A percentile compares a stretch with the other conserved stretches of the same genome.
phyloP scores from a whole-genome alignment of 495 filamentous ascomycete species.

The Parathielavia hyrcaniae region DNA sequence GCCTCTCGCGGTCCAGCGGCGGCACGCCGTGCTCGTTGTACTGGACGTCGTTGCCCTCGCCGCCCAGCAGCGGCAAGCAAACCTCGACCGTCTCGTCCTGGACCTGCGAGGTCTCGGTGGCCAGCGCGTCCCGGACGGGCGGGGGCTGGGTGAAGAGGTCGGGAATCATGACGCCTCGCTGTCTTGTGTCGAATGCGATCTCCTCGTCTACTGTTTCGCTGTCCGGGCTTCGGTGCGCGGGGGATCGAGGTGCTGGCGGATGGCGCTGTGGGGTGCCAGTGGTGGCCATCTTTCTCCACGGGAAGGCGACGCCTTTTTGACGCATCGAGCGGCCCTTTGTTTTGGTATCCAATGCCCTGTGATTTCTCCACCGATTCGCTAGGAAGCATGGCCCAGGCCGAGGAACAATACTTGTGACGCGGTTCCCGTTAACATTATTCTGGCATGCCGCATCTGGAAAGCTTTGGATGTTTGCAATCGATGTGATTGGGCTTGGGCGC shows the following conservation, averaged over 20 bases:
- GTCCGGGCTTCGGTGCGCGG: not conserved
- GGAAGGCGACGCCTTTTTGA: constrained; percentile 20
- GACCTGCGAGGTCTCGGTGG: constrained; percentile 59
- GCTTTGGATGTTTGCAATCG: constrained; percentile 9
- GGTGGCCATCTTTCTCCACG: constrained; percentile 12
- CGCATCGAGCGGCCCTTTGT: constrained; percentile 22
- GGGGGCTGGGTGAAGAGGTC: constrained; percentile 59
- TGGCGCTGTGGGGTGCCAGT: not conserved
- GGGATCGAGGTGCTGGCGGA: not conserved
- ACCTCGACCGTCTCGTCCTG: constrained; percentile 62
- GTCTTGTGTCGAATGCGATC: constrained; percentile 5
- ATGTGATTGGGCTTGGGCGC: constrained; percentile 11
- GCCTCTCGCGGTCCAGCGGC: constrained; percentile 58
- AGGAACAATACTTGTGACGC: constrained; percentile 11
- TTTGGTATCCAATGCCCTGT: constrained; percentile 13
- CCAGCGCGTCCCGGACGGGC: constrained; percentile 58
- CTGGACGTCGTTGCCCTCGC: constrained; percentile 34
- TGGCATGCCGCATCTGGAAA: constrained; percentile 6
- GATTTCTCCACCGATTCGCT: not conserved
- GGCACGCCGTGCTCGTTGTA: constrained; percentile 70
- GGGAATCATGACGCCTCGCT: constrained; percentile 44
- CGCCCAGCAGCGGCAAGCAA: constrained; percentile 64
- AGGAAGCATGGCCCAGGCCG: not conserved
- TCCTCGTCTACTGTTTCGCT: constrained; percentile 26
- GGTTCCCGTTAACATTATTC: constrained; percentile 12